Base-by-base conservation (phyloP, 2,329 filamentous ascomycete species). In the Ceratocystis harringtonii region DNA sequence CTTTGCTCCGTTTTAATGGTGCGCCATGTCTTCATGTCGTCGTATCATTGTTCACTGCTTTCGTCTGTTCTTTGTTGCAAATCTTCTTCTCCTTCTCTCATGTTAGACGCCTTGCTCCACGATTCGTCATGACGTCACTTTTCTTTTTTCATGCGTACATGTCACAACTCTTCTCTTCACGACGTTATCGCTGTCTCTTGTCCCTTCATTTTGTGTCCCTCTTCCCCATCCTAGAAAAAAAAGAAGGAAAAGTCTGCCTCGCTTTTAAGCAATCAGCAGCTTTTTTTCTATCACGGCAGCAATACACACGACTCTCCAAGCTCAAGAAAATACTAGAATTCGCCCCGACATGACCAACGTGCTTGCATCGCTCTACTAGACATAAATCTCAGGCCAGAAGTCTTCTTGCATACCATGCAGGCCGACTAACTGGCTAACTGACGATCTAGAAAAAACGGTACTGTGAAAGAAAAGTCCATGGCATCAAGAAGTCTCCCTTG, bases 81-180 rank as follows among this genome's bases (percentile, higher is more conserved):
- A 19, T 43, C 55, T 63, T 45, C n/a, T 61, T 64, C 44, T 62
- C 52, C 55, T 64, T 62, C 48, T 60, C 57, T 67, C 5, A 50
- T 62, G 41, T 62, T 64, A 62, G 62, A 67, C 65, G 55, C 62
- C 65, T 61, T 66, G 65, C 45, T 41, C 63, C 62, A 67, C 65
- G 62, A 67, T 67, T 44, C n/a, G 63, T 64, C 52, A 67, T 52
- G 65, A 67, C 58, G 48, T 64, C 50, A 28, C 32, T 62, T 28
- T 60, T 43, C 44, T 58, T 32, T 25, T 61, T 63, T 25, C 60
- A n/a, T 28, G 17, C 36, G 19, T 61, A 55, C 57, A 28, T 43
- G 32, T 62, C 43, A 44, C 58, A 28, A 22, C 12, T 44, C 60
- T 55, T 57, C 41, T 58, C 64, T 50, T 32, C 12, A 50, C 45